A percentile compares a stretch with the other conserved stretches of the same genome.
Evolutionary conservation across 768 basidiomycete genomes (phyloP).

Genomic region (Plicaturopsis crispa): DNA sequence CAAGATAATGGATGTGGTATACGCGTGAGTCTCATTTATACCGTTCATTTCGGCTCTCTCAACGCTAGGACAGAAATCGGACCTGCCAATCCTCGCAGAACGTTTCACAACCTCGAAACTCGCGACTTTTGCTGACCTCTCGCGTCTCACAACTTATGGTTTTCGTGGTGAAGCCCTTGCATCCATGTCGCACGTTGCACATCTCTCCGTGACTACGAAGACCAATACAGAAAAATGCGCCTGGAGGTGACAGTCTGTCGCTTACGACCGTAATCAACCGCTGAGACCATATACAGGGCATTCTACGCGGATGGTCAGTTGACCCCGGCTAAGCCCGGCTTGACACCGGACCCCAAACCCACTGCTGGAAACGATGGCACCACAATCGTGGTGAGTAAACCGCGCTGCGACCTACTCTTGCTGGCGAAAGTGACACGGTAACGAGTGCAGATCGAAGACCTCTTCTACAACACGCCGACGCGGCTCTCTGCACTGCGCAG

Average conservation of each 20-base stretch:
- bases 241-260: slow-evolving; percentile 72
- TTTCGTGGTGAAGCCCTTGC: slow-evolving; percentile 97
- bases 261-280: not conserved
- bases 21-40: slow-evolving; percentile 43
- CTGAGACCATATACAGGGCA: slow-evolving; percentile 43
- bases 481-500: slow-evolving; percentile 81
- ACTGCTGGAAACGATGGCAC: slow-evolving; percentile 96
- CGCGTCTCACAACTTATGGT: slow-evolving; percentile 83
- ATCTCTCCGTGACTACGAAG: slow-evolving; percentile 86
- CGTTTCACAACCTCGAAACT: slow-evolving; percentile 96
- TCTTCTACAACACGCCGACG: slow-evolving; percentile 90
- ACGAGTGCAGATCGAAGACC: slow-evolving; percentile 72
- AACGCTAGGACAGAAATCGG: slow-evolving; percentile 52
- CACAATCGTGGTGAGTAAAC: slow-evolving; percentile 58
- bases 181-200: slow-evolving; percentile 90
- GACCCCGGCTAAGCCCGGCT: slow-evolving; percentile 61
- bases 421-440: not conserved
- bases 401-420: not conserved
- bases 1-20: slow-evolving; percentile 97
- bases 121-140: slow-evolving; percentile 77
- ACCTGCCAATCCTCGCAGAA: slow-evolving; percentile 87
- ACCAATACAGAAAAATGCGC: slow-evolving; percentile 75
- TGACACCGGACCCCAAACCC: slow-evolving; percentile 72
- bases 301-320: slow-evolving; percentile 75
- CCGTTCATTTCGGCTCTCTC: not conserved